Base-by-base conservation (phyloP, 108 stramenopile species). In the Stephanodiscus minutulus region DNA sequence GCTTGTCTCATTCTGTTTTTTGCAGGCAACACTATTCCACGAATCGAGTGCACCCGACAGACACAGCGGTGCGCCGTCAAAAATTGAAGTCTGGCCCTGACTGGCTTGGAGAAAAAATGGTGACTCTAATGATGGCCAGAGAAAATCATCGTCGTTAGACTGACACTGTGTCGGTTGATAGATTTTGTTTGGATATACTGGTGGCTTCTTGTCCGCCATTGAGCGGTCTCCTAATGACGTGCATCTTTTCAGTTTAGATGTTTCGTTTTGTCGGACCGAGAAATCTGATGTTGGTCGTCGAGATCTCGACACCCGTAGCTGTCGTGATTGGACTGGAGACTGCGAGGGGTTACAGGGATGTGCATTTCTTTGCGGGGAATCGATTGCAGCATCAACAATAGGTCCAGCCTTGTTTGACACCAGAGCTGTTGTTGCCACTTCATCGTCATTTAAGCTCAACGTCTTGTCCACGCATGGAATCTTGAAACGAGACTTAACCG, bases 1-100 rank as follows among this genome's bases (percentile, higher is more conserved):
- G 56, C 84, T 86, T 22, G 77, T 48, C 43, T 86, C 83, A 53
- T 84, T 64, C 56, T 72, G 72, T 56, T 56, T 36, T 46, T 48
- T 53, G 39, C 72, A 29, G 21, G 72, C 72, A 53, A 72, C 62
- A 25, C 72, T 49, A 33, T 72, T 72, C 62, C 62, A 72, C 9
- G 54, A 53, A 64, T 72, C 72, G 12, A 72, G 63, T 31, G 72
- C 72, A 20, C 72, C 72, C 24, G 72, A 72, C 43, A 72, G 18
- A 31, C 72, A 72, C 7, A 72, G 62, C 9, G 72, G 72, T 39
- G 53, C 72, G 48, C 72, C 72, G 35, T 72, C 72, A 43, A 72
- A 72, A 46, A 72, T 72, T 1, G 72, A 72, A 63, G 54, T 64
- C 24, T 72, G 53, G 44, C 43, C n/a, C 18, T 64, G 62, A 20